Evolutionary conservation across 345 rosid species (phyloP).

Genomic region (Trapa incisa): DNA sequence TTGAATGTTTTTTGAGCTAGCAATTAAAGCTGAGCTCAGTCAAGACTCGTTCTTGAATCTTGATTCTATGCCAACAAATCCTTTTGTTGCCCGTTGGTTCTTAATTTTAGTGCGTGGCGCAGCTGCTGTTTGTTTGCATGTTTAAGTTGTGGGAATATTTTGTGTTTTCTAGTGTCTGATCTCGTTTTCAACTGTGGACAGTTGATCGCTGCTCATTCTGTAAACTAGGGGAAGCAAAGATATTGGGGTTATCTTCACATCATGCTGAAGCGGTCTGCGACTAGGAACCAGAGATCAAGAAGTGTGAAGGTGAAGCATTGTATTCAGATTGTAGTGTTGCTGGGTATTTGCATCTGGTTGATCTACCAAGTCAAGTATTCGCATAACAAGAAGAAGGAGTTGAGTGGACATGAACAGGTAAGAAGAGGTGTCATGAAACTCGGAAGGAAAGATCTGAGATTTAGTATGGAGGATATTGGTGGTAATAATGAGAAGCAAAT

Average conservation of each 20-base stretch:
- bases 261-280: conserved; percentile 51
- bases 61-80: too few species aligned
- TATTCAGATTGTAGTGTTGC: conserved; percentile 63
- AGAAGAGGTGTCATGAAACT: conserved; percentile 27
- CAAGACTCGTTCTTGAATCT: too few species aligned
- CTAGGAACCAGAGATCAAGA: conserved; percentile 58
- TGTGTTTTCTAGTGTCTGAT: not conserved
- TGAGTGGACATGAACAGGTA: conserved; percentile 38
- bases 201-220: not conserved
- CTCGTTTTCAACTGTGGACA: not conserved
- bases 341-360: conserved; percentile 78
- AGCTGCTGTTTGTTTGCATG: not conserved
- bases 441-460: conserved; percentile 69
- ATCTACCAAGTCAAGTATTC: conserved; percentile 86
- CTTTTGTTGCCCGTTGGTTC: not conserved
- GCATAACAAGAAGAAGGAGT: conserved; percentile 73
- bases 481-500: conserved; percentile 18
- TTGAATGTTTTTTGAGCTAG: too few species aligned
- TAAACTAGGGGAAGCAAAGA: not conserved
- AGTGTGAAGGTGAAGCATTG: conserved; percentile 55
- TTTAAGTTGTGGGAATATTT: not conserved
- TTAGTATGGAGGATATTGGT: conserved; percentile 23
- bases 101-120: not conserved
- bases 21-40: too few species aligned
- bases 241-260: conserved; percentile 4